These are phyloP conservation scores for Eimeria tenella DNA, from an alignment of 169 alveolate genomes.

Conservation along the genomic window DNA sequence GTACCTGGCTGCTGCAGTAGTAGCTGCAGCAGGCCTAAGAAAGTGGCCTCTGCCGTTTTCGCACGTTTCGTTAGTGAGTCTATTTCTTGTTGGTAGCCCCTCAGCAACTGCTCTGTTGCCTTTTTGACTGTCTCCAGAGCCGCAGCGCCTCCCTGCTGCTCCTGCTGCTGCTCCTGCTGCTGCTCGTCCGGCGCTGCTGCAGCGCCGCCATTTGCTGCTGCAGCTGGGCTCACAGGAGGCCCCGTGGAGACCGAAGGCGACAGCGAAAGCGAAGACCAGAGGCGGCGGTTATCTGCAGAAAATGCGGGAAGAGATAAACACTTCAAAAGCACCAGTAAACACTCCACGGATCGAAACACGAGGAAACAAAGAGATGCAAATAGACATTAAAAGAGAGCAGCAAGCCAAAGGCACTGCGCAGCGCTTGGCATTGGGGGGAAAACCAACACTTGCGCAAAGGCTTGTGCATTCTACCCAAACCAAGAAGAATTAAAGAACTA, in stretches of 20 bases:
- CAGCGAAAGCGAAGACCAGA: neutral
- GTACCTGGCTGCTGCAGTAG: constrained; percentile 69
- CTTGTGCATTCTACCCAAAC: too few species aligned
- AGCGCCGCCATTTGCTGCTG: neutral
- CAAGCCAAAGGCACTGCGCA: neutral
- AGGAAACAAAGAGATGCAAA: neutral
- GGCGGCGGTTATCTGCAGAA: constrained; percentile 30
- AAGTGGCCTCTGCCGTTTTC: constrained; percentile 59
- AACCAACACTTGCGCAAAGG: too few species aligned
- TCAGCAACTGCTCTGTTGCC: constrained; percentile 36
- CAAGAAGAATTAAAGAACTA: too few species aligned
- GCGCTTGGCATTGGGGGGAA: too few species aligned
- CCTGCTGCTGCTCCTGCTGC: neutral
- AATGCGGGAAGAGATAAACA: neutral
- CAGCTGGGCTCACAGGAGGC: neutral
- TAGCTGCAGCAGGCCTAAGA: constrained; percentile 44
- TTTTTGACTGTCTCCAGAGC: neutral
- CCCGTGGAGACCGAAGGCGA: neutral
- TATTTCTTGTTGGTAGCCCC: constrained; percentile 66
- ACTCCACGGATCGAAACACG: neutral
- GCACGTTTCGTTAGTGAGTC: constrained; percentile 62
- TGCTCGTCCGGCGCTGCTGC: neutral
- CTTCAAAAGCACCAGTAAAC: too few species aligned
- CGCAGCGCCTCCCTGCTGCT: neutral
- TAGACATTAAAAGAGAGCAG: neutral